A percentile compares a stretch with the other conserved stretches of the same genome.
phyloP scores from a whole-genome alignment of 176 grass and related monocot species.

The Aegilops speltoides region DNA sequence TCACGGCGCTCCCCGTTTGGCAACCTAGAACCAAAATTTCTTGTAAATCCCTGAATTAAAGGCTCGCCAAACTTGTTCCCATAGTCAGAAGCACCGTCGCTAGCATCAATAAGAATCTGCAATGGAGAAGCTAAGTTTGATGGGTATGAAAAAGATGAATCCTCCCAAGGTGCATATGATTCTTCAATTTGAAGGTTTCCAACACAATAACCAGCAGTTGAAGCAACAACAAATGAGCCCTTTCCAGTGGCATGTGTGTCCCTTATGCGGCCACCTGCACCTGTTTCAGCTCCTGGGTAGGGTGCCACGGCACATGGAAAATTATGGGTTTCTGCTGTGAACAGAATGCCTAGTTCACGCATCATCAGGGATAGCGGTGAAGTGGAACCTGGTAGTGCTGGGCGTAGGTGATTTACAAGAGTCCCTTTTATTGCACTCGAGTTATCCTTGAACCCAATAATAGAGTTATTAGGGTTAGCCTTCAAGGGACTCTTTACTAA shows the following conservation, averaged over 20 bases:
- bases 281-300: conserved; percentile 80
- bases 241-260: conserved; percentile 91
- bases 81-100: conserved; percentile 87
- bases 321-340: conserved; percentile 94
- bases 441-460: conserved; percentile 94
- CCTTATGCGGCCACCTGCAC: conserved; percentile 84
- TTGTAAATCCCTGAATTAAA: conserved; percentile 86
- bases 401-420: conserved; percentile 60
- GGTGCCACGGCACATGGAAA: conserved; percentile 92
- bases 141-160: conserved; percentile 75
- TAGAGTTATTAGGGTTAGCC: conserved; percentile 76
- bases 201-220: conserved; percentile 87
- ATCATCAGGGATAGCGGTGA: conserved; percentile 51
- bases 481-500: conserved; percentile 85
- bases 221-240: conserved; percentile 84
- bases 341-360: conserved; percentile 74
- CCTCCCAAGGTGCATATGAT: conserved; percentile 80
- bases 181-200: conserved; percentile 77
- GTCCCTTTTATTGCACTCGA: conserved; percentile 89
- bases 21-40: conserved; percentile 80
- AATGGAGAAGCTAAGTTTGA: conserved; percentile 74
- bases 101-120: conserved; percentile 82
- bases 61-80: conserved; percentile 97
- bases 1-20: conserved; percentile 64
- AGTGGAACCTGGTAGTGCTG: conserved; percentile 48